Base-by-base conservation (phyloP, 768 basidiomycete species). In the Pleurotus pulmonarius region DNA sequence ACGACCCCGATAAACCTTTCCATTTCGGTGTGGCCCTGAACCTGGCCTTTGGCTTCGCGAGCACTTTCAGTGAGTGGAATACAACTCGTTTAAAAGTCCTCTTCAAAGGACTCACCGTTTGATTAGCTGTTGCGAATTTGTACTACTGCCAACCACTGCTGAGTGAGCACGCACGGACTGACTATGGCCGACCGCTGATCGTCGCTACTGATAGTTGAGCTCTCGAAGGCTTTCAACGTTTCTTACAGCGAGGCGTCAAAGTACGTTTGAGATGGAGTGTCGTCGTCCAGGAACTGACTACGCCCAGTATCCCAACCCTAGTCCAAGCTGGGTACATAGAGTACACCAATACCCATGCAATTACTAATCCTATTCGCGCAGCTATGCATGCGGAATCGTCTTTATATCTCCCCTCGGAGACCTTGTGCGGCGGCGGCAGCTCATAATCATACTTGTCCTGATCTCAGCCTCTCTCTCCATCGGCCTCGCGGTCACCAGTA, bases 121-220 rank as follows among this genome's bases (percentile, higher is more conserved):
- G 9, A 34, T 20, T 56, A 87, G 86, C 73, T 43, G 84, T 84
- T 12, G 80, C 83, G n/a, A 93, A 93, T 64, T 66, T 93, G 46
- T 93, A 92, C 65, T 94, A 92, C 61, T 88, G 86, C 59, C 89
- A 91, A 71, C 91, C 91, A 0, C 66, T 94, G 61, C 70, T 92
- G 12, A 88, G 90, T 83, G 66, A 60, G 78, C 72, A 29, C 20
- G 13, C 7, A 44, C 4, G 7, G 16, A 34, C 13, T 18, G 48
- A 47, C 15, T 6, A 39, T 43, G 12, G 58, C 24, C 38, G 2
- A 12, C 41, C 13, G 29, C 41, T 53, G 15, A 58, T 29, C 8
- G n/a, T 4, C 20, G 12, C 5, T 54, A 34, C n/a, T 29, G 29
- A 11, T 34, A 78, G 79, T 81, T 46, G 71, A 79, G 60, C 70